A percentile compares a stretch with the other conserved stretches of the same genome.
Conservation (phyloP, 768 basidiomycete species). For the Lentinus brumalis region DNA sequence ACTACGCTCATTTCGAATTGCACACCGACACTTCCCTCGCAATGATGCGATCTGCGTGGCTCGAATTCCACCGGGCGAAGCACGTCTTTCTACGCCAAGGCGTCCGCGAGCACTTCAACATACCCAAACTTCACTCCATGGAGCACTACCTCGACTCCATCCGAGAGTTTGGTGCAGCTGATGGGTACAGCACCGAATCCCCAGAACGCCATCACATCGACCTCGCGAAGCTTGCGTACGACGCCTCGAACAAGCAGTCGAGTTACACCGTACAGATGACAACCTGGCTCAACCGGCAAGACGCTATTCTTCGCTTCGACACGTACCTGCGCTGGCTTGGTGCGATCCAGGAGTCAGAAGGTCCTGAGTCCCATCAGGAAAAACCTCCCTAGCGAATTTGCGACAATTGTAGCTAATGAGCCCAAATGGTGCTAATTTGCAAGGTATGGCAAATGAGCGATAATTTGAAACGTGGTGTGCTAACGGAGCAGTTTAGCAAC, state of each 20-base stretch:
- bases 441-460: no score
- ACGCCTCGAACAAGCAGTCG: slow-evolving; percentile 35
- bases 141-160: slow-evolving; percentile 36
- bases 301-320: slow-evolving; percentile 30
- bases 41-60: slow-evolving; percentile 28
- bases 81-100: slow-evolving; percentile 37
- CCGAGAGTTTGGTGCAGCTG: slow-evolving; percentile 34
- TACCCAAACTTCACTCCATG: slow-evolving; percentile 41
- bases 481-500: no score
- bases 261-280: slow-evolving; percentile 42
- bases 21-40: no score
- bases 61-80: slow-evolving; percentile 40
- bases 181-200: slow-evolving; percentile 42
- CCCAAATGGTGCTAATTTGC: no score
- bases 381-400: no score
- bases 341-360: no score
- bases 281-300: slow-evolving; percentile 34
- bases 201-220: slow-evolving; percentile 43
- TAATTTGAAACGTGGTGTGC: no score
- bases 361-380: no score
- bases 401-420: no score
- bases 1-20: no score
- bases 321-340: no score
- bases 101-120: slow-evolving; percentile 38
- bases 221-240: slow-evolving; percentile 37